Evolutionary conservation across 192 early-diverging fungal species (phyloP).

Genomic region (Coemansia sp.): DNA sequence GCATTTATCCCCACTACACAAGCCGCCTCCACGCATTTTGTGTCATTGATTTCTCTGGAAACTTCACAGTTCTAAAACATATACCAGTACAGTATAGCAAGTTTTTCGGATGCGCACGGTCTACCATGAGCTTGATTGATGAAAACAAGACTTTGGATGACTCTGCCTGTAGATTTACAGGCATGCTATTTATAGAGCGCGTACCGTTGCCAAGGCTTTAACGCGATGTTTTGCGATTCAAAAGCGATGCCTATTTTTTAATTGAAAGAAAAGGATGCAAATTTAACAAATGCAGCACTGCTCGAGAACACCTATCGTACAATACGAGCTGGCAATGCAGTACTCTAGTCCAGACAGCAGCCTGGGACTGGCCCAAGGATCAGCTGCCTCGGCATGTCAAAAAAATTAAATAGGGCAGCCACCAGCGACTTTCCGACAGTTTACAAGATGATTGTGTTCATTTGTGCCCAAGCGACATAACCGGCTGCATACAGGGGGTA

Average conservation of each 20-base stretch:
- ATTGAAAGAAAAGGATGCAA: not conserved
- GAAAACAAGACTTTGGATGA: not conserved
- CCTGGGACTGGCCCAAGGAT: not conserved
- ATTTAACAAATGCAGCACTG: not conserved
- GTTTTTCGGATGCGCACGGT: slow-evolving; percentile 1
- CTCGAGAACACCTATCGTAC: not conserved
- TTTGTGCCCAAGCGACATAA: not conserved
- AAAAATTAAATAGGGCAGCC: slow-evolving; percentile 6
- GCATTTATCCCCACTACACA: slow-evolving; percentile 3
- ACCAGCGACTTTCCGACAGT: not conserved
- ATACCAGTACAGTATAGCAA: not conserved
- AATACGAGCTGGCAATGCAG: not conserved
- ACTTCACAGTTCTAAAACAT: not conserved
- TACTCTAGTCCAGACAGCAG: not conserved
- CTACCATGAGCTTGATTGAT: not conserved
- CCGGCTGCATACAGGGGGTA: slow-evolving; percentile 3
- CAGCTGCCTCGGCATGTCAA: slow-evolving; percentile 17
- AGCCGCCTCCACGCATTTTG: not conserved
- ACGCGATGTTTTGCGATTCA: not conserved
- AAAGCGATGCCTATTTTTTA: not conserved
- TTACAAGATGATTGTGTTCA: not conserved
- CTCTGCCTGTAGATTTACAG: not conserved
- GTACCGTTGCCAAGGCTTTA: not conserved
- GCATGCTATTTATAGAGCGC: slow-evolving; percentile 1
- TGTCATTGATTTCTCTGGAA: not conserved